A percentile compares a stretch with the other conserved stretches of the same genome.
phyloP scores from a whole-genome alignment of 371 early-diverging fungal species.

The Parasitella parasitica region DNA sequence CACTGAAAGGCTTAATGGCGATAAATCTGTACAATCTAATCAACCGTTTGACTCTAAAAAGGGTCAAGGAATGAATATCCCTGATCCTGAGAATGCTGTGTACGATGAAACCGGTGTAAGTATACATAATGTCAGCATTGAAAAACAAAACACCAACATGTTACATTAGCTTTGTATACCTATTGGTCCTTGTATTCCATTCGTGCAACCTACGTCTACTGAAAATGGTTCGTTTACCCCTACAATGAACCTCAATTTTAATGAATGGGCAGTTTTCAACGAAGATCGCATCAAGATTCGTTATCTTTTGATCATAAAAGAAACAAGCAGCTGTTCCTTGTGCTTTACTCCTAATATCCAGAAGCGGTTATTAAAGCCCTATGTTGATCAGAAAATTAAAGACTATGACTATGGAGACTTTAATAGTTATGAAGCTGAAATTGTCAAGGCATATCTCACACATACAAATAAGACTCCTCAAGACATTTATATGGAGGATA shows the following conservation, averaged over 20 bases:
- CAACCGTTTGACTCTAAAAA: constrained; percentile 33
- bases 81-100: constrained; percentile 34
- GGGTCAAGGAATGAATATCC: constrained; percentile 47
- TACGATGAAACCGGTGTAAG: constrained; percentile 37
- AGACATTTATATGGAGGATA: constrained; percentile 24
- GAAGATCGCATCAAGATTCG: constrained; percentile 51
- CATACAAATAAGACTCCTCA: constrained; percentile 17
- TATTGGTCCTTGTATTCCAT: constrained; percentile 37
- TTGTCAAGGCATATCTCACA: constrained; percentile 25
- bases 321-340: constrained; percentile 39
- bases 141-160: not conserved
- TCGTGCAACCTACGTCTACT: not conserved
- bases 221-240: not conserved
- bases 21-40: not conserved
- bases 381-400: constrained; percentile 18
- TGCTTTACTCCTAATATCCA: constrained; percentile 17
- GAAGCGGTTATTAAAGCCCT: constrained; percentile 10
- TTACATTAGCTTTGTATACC: constrained; percentile 33
- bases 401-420: constrained; percentile 7
- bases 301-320: constrained; percentile 52
- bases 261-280: constrained; percentile 64
- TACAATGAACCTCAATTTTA: constrained; percentile 31
- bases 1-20: not conserved
- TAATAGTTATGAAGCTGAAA: constrained; percentile 26
- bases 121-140: not conserved